phyloP scores from a whole-genome alignment of 768 basidiomycete genomes.

The Lactifluus hygrophoroides region DNA sequence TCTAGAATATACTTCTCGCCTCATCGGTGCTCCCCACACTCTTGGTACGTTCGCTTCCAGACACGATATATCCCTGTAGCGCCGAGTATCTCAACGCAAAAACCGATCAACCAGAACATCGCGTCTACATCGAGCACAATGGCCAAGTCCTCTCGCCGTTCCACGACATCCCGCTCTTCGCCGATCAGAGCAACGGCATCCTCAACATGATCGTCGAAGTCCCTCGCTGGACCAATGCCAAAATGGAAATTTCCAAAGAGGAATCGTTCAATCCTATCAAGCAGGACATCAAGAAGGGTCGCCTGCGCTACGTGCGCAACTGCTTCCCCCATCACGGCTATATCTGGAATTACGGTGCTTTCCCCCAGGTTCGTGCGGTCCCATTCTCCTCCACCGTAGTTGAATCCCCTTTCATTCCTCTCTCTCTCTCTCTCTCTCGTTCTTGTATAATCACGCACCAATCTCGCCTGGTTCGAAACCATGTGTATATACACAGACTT shows the following conservation, averaged over 20 bases:
- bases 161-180: slow-evolving; percentile 98
- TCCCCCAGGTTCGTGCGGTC: slow-evolving; percentile 76
- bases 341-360: slow-evolving; percentile 99
- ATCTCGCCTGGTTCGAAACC: too few relatives aligned
- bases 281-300: slow-evolving; percentile 96
- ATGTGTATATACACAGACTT: slow-evolving; percentile 51
- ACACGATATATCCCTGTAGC: neutral
- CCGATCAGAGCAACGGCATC: slow-evolving; percentile 89
- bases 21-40: slow-evolving; percentile 86
- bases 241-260: slow-evolving; percentile 99
- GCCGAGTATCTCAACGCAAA: neutral
- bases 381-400: neutral
- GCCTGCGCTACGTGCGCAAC: slow-evolving; percentile 94
- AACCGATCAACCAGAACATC: slow-evolving; percentile 59
- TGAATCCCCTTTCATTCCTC: slow-evolving; percentile 3
- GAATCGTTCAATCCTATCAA: slow-evolving; percentile 99
- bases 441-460: too few relatives aligned
- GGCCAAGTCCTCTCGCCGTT: slow-evolving; percentile 76
- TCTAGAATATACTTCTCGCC: slow-evolving; percentile 62
- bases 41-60: slow-evolving; percentile 53
- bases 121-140: slow-evolving; percentile 89
- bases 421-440: neutral
- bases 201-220: slow-evolving; percentile 99
- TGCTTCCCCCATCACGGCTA: slow-evolving; percentile 99
- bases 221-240: slow-evolving; percentile 99